These are phyloP conservation scores for Beauveria sp. DNA, from an alignment of 2,329 filamentous ascomycete genomes.

Conservation along the genomic window DNA sequence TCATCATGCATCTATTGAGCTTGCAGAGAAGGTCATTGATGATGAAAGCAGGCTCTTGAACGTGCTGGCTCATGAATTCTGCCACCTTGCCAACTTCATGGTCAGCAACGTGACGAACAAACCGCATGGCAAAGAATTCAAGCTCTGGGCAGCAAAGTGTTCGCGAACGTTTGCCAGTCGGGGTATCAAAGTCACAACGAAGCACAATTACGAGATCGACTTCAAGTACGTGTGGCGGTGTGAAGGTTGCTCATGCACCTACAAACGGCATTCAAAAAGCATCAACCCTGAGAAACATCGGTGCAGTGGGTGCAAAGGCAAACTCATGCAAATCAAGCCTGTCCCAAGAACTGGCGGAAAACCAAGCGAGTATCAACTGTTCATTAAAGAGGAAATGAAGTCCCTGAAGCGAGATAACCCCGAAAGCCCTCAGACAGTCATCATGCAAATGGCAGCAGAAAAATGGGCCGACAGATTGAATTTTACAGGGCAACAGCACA, in stretches of 20 bases:
- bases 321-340: slow-evolving; percentile 71
- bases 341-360: slow-evolving; percentile 40
- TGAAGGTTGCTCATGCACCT: slow-evolving; percentile 58
- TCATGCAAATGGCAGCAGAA: slow-evolving; percentile 61
- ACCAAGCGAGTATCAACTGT: slow-evolving; percentile 39
- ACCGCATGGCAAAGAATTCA: slow-evolving; percentile 81
- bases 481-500: neutral
- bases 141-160: slow-evolving; percentile 58
- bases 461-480: slow-evolving; percentile 40
- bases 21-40: slow-evolving; percentile 82
- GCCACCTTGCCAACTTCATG: slow-evolving; percentile 90
- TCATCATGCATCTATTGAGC: slow-evolving; percentile 73
- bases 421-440: slow-evolving; percentile 53
- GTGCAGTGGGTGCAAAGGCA: slow-evolving; percentile 69
- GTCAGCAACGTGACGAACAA: slow-evolving; percentile 65
- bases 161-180: slow-evolving; percentile 49
- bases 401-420: slow-evolving; percentile 49
- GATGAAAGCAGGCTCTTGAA: slow-evolving; percentile 72
- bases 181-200: slow-evolving; percentile 76
- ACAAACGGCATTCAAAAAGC: slow-evolving; percentile 78
- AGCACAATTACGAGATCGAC: slow-evolving; percentile 81
- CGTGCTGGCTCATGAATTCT: slow-evolving; percentile 94
- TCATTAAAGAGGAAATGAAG: slow-evolving; percentile 62
- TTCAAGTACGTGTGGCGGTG: slow-evolving; percentile 91
- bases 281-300: slow-evolving; percentile 65